A percentile compares a stretch with the other conserved stretches of the same genome.
Evolutionary conservation across 202 grass and related monocot genomes (phyloP).

Genomic region (Setaria italica): DNA sequence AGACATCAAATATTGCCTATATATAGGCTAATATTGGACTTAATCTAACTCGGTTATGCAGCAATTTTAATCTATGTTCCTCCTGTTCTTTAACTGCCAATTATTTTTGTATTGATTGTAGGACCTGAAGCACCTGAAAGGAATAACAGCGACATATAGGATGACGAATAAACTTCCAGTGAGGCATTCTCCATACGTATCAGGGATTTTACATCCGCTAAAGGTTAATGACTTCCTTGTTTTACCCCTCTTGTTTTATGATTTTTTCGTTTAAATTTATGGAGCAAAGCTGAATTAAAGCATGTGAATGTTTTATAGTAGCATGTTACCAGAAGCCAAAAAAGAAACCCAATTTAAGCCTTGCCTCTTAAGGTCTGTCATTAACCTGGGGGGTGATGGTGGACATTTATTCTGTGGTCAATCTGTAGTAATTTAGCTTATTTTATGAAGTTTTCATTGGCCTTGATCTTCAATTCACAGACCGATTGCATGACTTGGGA

Average conservation of each 20-base stretch:
- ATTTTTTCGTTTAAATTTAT: conserved; percentile 15
- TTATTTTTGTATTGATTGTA: conserved; percentile 51
- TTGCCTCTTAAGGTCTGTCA: background rate
- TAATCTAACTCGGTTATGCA: background rate
- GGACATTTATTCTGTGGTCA: background rate
- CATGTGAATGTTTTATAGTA: background rate
- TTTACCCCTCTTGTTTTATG: conserved; percentile 24
- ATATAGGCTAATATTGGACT: conserved; percentile 14
- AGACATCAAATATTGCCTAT: conserved; percentile 9
- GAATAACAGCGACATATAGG: conserved; percentile 95
- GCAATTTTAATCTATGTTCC: background rate
- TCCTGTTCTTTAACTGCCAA: conserved; percentile 30
- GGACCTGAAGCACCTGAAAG: conserved; percentile 95
- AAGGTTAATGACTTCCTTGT: conserved; percentile 70
- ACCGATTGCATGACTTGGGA: conserved; percentile 9
- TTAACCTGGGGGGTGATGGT: background rate
- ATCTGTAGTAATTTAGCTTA: conserved; percentile 7
- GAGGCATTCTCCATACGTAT: conserved; percentile 95
- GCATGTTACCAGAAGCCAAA: background rate
- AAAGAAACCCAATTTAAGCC: background rate
- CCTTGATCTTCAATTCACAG: background rate
- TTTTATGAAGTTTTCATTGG: conserved; percentile 1
- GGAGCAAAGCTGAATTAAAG: conserved; percentile 7
- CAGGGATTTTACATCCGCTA: conserved; percentile 84
- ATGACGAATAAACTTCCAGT: conserved; percentile 97